Evolutionary conservation across 768 basidiomycete species (phyloP).

Genomic region (Coprinopsis cinerea): DNA sequence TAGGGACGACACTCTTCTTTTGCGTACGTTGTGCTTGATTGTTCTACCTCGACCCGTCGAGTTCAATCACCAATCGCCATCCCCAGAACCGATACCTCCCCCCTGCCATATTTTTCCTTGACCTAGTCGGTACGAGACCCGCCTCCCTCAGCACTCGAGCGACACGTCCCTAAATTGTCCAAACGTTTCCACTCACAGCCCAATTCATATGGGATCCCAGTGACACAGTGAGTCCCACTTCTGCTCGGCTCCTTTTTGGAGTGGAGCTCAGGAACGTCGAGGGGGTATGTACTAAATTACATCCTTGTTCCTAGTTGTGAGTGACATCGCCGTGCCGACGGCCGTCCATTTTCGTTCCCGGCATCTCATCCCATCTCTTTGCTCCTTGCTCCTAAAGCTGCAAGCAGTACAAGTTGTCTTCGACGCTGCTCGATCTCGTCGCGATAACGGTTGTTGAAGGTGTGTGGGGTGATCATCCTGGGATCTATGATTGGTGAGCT

Average conservation of each 20-base stretch:
- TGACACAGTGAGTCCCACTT: constrained; percentile 12
- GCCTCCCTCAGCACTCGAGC: too few species aligned
- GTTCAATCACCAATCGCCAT: background rate
- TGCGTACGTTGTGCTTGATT: constrained; percentile 11
- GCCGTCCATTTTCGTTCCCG: too few species aligned
- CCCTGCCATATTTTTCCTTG: constrained; percentile 16
- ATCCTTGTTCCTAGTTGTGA: constrained; percentile 14
- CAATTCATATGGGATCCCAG: constrained; percentile 17
- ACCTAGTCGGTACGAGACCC: constrained; percentile 13
- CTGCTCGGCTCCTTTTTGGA: too few species aligned
- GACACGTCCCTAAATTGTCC: too few species aligned
- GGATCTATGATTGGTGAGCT: background rate
- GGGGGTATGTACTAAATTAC: too few species aligned
- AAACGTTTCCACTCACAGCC: constrained; percentile 9
- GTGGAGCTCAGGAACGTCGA: background rate
- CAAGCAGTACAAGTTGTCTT: constrained; percentile 18
- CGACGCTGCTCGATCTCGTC: constrained; percentile 19
- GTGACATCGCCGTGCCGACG: too few species aligned
- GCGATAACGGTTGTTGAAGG: constrained; percentile 20
- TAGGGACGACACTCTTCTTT: constrained; percentile 19
- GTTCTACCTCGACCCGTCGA: background rate
- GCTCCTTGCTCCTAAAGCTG: constrained; percentile 16
- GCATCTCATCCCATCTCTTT: too few species aligned
- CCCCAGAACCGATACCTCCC: constrained; percentile 20
- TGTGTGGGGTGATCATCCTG: background rate